Conservation (phyloP, 2,329 filamentous ascomycete genomes). For the Talaromyces sp. region DNA sequence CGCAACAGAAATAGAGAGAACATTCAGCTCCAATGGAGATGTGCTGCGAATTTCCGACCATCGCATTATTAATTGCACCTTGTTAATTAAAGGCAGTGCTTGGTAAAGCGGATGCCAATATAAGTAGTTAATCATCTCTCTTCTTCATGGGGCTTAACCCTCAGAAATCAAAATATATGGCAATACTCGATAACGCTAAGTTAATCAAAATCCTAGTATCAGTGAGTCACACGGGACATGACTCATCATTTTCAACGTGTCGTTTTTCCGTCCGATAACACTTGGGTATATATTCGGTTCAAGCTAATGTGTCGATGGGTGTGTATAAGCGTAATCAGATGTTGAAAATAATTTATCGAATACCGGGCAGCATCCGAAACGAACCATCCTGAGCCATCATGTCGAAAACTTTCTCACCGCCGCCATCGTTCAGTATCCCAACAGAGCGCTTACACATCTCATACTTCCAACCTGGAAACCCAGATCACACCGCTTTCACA, state of each 20-base stretch:
- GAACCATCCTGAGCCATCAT: background rate
- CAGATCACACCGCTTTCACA: constrained; percentile 14
- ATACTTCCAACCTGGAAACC: constrained; percentile 13
- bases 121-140: background rate
- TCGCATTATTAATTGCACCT: background rate
- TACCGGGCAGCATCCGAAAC: too few species aligned
- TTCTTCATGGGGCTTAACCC: background rate
- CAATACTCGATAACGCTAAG: background rate
- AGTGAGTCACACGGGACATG: background rate
- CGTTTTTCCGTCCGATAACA: background rate
- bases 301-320: too few species aligned
- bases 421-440: constrained; percentile 15
- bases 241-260: background rate
- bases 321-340: too few species aligned
- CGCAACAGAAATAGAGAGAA: background rate
- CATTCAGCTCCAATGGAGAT: background rate
- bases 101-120: background rate
- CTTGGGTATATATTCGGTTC: background rate
- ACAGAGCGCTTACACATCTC: constrained; percentile 18
- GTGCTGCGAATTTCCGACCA: background rate
- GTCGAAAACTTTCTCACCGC: background rate
- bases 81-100: background rate
- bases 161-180: background rate
- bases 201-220: background rate
- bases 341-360: background rate